Conservation (phyloP, 75 land plant genomes). For the Chamaecyparis obtusa region DNA sequence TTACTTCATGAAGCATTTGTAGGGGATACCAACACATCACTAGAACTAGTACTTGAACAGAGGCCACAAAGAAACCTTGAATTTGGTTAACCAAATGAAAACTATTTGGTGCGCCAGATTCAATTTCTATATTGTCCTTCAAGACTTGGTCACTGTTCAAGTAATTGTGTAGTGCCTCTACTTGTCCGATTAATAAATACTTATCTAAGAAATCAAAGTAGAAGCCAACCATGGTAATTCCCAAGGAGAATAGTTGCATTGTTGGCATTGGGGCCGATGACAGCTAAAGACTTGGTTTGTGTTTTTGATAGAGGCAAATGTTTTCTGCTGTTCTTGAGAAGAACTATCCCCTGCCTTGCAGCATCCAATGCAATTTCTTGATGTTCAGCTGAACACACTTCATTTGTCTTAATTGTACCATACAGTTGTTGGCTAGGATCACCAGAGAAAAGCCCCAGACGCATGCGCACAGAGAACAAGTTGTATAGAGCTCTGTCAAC, state of each 20-base stretch:
- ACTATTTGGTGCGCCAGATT: neutral
- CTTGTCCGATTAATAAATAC: neutral
- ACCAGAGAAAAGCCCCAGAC: constrained; percentile 87
- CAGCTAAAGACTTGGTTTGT: constrained; percentile 43
- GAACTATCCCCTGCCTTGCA: constrained; percentile 83
- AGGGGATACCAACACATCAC: neutral
- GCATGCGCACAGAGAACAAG: constrained; percentile 72
- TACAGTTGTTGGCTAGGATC: constrained; percentile 33
- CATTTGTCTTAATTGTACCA: constrained; percentile 38
- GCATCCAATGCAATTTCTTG: constrained; percentile 79
- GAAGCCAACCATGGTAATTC: constrained; percentile 47
- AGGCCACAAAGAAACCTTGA: neutral
- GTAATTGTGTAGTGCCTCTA: neutral
- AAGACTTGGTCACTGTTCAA: neutral
- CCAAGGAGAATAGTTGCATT: constrained; percentile 54
- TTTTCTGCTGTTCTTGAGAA: constrained; percentile 68
- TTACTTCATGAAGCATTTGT: neutral
- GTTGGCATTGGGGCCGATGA: constrained; percentile 91
- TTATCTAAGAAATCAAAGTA: neutral
- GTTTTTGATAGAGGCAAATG: constrained; percentile 56
- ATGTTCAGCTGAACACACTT: constrained; percentile 66
- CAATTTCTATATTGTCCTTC: neutral
- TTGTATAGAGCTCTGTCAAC: constrained; percentile 57
- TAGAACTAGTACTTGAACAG: neutral
- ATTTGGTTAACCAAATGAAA: neutral